Evolutionary conservation across 305 asterid species (phyloP).

Genomic region (Caryopteris hybrid): DNA sequence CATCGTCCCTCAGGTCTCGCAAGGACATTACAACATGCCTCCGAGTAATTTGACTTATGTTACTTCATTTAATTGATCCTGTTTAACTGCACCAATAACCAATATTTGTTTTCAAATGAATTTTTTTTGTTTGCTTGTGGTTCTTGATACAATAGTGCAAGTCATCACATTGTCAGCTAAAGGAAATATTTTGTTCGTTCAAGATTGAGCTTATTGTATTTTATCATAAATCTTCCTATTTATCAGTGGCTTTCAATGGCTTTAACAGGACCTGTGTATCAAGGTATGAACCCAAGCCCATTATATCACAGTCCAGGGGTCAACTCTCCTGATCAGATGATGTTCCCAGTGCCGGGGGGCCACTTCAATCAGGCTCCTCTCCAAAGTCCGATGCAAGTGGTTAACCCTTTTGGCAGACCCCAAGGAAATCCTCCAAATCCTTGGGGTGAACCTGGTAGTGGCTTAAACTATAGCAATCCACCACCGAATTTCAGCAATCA

Average conservation of each 20-base stretch:
- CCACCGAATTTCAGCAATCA: conserved; percentile 31
- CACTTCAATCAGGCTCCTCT: conserved; percentile 25
- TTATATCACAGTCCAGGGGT: conserved; percentile 31
- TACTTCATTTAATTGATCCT: neutral
- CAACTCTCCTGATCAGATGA: conserved; percentile 27
- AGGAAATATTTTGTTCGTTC: neutral
- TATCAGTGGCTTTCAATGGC: neutral
- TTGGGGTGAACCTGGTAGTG: conserved; percentile 30
- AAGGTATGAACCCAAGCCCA: conserved; percentile 21
- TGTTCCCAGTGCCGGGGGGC: conserved; percentile 30
- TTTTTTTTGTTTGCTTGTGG: neutral
- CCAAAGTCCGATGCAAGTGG: conserved; percentile 24
- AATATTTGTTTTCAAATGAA: neutral
- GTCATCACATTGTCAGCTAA: neutral
- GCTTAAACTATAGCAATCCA: conserved; percentile 16
- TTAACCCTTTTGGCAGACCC: conserved; percentile 26
- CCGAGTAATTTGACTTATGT: conserved; percentile 41
- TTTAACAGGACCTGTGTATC: conserved; percentile 39
- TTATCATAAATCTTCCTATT: neutral
- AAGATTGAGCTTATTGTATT: conserved; percentile 5
- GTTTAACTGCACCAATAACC: neutral
- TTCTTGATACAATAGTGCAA: neutral
- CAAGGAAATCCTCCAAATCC: conserved; percentile 32
- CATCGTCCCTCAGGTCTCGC: conserved; percentile 46
- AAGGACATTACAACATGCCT: conserved; percentile 33